Base-by-base conservation (phyloP, 1,139 yeast species). In the Saccharomyces hybrid region DNA sequence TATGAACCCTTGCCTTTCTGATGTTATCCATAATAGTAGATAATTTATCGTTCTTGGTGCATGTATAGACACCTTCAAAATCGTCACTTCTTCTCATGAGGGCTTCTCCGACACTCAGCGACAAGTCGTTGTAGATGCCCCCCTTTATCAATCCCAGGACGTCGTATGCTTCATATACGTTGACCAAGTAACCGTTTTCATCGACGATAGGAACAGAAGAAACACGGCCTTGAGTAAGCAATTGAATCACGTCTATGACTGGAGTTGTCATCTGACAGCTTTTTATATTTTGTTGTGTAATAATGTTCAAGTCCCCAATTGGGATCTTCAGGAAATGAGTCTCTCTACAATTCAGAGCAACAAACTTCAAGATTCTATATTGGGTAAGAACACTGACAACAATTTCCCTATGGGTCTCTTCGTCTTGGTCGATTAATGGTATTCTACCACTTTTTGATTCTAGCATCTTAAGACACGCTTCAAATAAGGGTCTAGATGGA, bases 21-120 rank as follows among this genome's bases (percentile, higher is more conserved):
- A 95, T 89, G 47, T 96, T 91, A 68, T 93, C 97, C 85, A 93
- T 81, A 58, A 95, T 88, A 14, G 96, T 89, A 60, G 95, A 88
- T 58, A 95, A 76, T 59, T 95, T 79, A 70, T 95, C 99, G 62
- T 84, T 80, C 61, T 84, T 78, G 0, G 98, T 90, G 73, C 99
- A 95, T 0, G 98, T 93, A 71, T 91, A 91, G 14, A 95, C 99
- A 56, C 99, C 99, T 71, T 93, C 99, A 67, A 93, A 95, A 69
- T 93, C 98, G 64, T 91, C 97, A 7, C 96, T 86, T 67, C 99
- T 81, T 70, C 96, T 82, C 82, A 93, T 83, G 55, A 95, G 77
- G 0, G 99, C 99, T 70, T 93, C 98, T 2, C 99, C 99, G 8
- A 95, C 97, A 56, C 95, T 86, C 62, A 95, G 76, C 49, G 91